phyloP scores from a whole-genome alignment of 129 eudicot genomes.

The Lactuca sativa region DNA sequence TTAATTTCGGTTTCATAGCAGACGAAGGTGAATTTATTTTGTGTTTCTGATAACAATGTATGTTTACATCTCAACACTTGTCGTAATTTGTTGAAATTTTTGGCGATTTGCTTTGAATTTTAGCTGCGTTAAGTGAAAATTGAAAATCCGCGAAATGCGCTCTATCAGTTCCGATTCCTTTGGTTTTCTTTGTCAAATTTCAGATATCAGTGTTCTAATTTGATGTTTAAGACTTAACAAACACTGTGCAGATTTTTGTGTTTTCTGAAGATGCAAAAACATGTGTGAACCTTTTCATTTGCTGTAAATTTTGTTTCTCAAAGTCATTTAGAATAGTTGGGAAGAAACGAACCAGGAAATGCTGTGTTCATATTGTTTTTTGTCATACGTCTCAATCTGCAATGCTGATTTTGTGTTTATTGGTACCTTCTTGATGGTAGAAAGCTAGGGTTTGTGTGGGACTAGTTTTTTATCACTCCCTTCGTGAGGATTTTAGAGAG shows the following conservation, averaged over 20 bases:
- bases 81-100: slow-evolving; percentile 9
- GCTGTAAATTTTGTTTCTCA: background rate
- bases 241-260: background rate
- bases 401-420: slow-evolving; percentile 20
- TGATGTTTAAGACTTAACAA: slow-evolving; percentile 20
- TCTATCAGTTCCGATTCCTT: background rate
- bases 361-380: background rate
- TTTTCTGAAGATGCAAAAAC: background rate
- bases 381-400: background rate
- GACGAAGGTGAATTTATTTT: slow-evolving; percentile 19
- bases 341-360: background rate
- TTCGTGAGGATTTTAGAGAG: background rate
- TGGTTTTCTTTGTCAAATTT: background rate
- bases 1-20: slow-evolving; percentile 2
- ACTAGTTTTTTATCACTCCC: background rate
- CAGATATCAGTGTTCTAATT: background rate
- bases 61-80: slow-evolving; percentile 1
- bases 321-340: background rate
- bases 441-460: slow-evolving; percentile 36
- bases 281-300: slow-evolving; percentile 10
- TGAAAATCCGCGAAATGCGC: background rate
- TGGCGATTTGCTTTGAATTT: slow-evolving; percentile 5
- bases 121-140: slow-evolving; percentile 12
- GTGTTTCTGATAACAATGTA: slow-evolving; percentile 18
- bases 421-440: slow-evolving; percentile 2